Conservation (phyloP, 257 asterid species). For the Gardenia jasminoides region DNA sequence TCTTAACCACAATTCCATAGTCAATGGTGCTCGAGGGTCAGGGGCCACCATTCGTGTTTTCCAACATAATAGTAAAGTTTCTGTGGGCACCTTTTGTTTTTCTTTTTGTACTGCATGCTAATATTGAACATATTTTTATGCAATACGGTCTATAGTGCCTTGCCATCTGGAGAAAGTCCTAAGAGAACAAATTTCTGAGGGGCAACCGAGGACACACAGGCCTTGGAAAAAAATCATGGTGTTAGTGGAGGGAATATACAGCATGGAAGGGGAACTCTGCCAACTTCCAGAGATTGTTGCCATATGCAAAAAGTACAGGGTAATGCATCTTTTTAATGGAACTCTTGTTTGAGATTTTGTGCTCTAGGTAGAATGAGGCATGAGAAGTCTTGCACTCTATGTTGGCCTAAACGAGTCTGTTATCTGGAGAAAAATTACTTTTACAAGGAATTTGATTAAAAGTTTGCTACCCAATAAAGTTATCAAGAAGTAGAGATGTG, state of each 20-base stretch:
- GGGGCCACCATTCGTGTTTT: constrained; percentile 95
- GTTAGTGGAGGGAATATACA: constrained; percentile 98
- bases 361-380: not conserved
- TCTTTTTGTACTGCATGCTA: constrained; percentile 5
- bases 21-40: constrained; percentile 98
- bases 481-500: not conserved
- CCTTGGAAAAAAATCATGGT: constrained; percentile 98
- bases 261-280: constrained; percentile 99
- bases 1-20: constrained; percentile 92
- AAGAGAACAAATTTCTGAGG: constrained; percentile 89
- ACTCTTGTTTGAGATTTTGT: not conserved
- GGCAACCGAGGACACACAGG: constrained; percentile 96
- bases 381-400: not conserved
- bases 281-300: constrained; percentile 94
- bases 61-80: constrained; percentile 86
- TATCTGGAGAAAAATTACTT: not conserved
- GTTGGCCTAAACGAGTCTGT: not conserved
- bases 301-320: constrained; percentile 98
- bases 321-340: constrained; percentile 27
- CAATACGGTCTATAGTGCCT: constrained; percentile 59
- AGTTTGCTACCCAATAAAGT: not conserved
- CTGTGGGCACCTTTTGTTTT: constrained; percentile 15
- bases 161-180: constrained; percentile 88
- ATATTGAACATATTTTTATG: constrained; percentile 12
- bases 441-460: not conserved